Conservation (phyloP, 1,284 basidiomycete genomes). For the Rhodotorula sp. region DNA sequence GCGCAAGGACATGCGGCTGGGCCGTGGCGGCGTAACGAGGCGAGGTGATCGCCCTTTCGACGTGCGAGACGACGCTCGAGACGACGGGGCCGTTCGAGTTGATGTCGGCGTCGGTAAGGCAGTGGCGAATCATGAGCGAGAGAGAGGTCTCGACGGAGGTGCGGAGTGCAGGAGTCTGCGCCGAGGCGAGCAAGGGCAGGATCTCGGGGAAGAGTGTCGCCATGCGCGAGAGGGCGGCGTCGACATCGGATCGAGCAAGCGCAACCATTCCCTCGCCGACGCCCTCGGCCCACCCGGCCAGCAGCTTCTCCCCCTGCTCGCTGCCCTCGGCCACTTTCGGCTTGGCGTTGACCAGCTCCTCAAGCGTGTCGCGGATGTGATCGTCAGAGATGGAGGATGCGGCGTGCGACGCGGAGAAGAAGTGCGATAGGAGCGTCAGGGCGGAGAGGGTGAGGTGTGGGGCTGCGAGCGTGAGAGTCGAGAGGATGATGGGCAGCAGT, state of each 20-base stretch:
- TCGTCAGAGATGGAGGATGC: slow-evolving; percentile 26
- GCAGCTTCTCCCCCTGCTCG: slow-evolving; percentile 51
- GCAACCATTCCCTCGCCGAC: slow-evolving; percentile 68
- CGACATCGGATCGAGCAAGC: slow-evolving; percentile 50
- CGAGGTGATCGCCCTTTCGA: slow-evolving; percentile 68
- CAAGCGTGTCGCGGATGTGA: slow-evolving; percentile 52
- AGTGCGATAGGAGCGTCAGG: slow-evolving; percentile 41
- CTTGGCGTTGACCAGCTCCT: slow-evolving; percentile 69
- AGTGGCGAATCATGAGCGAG: slow-evolving; percentile 61
- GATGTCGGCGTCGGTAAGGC: slow-evolving; percentile 66
- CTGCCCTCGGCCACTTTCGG: slow-evolving; percentile 59
- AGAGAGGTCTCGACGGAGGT: slow-evolving; percentile 66
- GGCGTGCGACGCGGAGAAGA: slow-evolving; percentile 38
- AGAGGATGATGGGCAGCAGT: slow-evolving; percentile 68
- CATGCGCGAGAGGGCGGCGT: slow-evolving; percentile 17
- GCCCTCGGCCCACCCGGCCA: slow-evolving; percentile 71
- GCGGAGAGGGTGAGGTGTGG: slow-evolving; percentile 39
- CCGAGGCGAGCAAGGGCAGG: slow-evolving; percentile 26
- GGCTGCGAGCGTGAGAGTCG: slow-evolving; percentile 47
- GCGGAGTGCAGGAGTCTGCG: slow-evolving; percentile 52
- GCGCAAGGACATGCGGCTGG: slow-evolving; percentile 56
- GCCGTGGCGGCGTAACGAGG: slow-evolving; percentile 67
- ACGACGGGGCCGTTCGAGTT: slow-evolving; percentile 22
- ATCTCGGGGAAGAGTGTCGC: slow-evolving; percentile 26
- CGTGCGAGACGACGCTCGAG: slow-evolving; percentile 59